Evolutionary conservation across 257 asterid genomes (phyloP).

Genomic region (Gentiana macrophylla): DNA sequence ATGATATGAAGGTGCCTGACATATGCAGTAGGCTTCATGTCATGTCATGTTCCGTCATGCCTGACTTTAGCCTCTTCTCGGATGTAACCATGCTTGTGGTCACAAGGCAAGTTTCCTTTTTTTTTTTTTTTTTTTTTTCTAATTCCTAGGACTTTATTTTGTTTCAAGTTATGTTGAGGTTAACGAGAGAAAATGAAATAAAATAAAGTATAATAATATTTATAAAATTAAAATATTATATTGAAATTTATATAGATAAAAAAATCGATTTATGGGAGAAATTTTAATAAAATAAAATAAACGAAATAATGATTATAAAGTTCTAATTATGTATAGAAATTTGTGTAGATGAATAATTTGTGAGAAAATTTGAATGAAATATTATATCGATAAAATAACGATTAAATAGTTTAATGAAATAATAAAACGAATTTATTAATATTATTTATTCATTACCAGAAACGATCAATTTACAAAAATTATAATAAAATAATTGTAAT

Average conservation of each 20-base stretch:
- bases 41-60: background rate
- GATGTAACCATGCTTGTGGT: constrained; percentile 5
- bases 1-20: background rate
- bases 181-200: background rate
- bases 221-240: background rate
- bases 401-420: too few relatives aligned
- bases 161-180: background rate
- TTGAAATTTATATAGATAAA: too few relatives aligned
- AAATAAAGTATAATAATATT: background rate
- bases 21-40: background rate
- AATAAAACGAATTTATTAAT: background rate
- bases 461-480: too few relatives aligned
- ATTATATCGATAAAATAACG: too few relatives aligned
- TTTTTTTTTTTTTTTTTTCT: background rate
- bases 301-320: too few relatives aligned
- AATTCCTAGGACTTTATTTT: background rate
- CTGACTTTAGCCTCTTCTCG: too few relatives aligned
- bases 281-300: too few relatives aligned
- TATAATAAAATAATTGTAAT: background rate
- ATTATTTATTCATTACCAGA: too few relatives aligned
- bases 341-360: too few relatives aligned
- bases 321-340: background rate
- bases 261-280: too few relatives aligned
- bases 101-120: background rate
- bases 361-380: too few relatives aligned